Conservation (phyloP, 2,329 filamentous ascomycete genomes). For the Diaporthe sp. region DNA sequence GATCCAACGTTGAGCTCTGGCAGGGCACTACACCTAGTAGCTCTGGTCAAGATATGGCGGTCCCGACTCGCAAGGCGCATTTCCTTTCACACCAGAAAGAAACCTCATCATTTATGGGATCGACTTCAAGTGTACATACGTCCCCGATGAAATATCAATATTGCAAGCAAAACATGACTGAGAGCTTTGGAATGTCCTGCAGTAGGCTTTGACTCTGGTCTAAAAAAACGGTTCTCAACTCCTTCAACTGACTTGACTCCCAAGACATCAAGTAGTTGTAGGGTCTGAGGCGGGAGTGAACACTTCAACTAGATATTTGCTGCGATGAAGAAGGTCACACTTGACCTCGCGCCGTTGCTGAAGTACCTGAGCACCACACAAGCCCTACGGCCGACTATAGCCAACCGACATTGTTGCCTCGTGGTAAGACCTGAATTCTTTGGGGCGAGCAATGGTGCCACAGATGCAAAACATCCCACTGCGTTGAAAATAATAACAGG, state of each 20-base stretch:
- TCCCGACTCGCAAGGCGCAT: slow-evolving; percentile 6
- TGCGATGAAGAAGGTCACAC: background rate
- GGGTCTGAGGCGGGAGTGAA: no score
- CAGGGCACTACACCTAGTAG: background rate
- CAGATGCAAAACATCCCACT: no score
- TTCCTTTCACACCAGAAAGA: slow-evolving; percentile 1
- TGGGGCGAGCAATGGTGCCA: no score
- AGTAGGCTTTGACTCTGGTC: background rate
- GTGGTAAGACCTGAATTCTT: no score
- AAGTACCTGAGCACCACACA: background rate
- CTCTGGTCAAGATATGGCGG: slow-evolving; percentile 13
- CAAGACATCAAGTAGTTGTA: background rate
- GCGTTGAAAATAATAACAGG: no score
- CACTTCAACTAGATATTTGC: background rate
- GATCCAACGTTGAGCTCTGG: background rate
- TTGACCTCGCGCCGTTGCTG: background rate
- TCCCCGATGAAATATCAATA: slow-evolving; percentile 1
- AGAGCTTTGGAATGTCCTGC: background rate
- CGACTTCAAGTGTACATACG: background rate
- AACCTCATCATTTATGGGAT: background rate
- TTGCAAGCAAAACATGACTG: background rate
- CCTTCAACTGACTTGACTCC: background rate
- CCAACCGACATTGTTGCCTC: background rate
- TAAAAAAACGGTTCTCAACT: no score
- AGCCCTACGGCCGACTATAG: background rate